phyloP scores from a whole-genome alignment of 176 grass and related monocot genomes.

The Bonia amplexicaulis region DNA sequence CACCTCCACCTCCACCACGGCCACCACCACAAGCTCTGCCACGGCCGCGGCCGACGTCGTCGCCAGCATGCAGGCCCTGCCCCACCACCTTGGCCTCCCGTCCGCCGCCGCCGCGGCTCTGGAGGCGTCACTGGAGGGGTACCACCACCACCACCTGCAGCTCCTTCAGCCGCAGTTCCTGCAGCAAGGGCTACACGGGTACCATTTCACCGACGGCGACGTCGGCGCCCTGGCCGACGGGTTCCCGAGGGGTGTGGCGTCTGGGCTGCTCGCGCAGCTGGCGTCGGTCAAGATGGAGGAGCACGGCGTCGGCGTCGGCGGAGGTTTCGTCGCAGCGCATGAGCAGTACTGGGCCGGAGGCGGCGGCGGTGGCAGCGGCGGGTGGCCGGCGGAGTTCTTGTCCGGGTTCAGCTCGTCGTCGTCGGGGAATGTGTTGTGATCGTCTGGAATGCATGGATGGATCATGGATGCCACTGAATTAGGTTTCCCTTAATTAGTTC shows the following conservation, averaged over 20 bases:
- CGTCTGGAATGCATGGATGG: not conserved
- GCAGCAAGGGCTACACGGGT: slow-evolving; percentile 39
- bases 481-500: slow-evolving; percentile 22
- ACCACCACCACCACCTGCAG: slow-evolving; percentile 40
- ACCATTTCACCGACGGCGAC: slow-evolving; percentile 49
- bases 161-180: slow-evolving; percentile 39
- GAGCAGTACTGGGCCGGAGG: slow-evolving; percentile 64
- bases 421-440: slow-evolving; percentile 75
- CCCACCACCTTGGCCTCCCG: slow-evolving; percentile 54
- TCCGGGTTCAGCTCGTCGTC: slow-evolving; percentile 78
- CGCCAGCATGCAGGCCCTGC: slow-evolving; percentile 36
- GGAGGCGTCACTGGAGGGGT: slow-evolving; percentile 67
- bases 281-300: slow-evolving; percentile 98
- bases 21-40: slow-evolving; percentile 35
- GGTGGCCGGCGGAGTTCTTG: slow-evolving; percentile 70
- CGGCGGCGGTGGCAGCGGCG: slow-evolving; percentile 18
- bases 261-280: slow-evolving; percentile 75
- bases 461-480: not conserved
- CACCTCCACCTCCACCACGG: slow-evolving; percentile 46
- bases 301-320: not conserved
- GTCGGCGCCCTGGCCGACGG: slow-evolving; percentile 25
- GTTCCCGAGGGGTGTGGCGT: slow-evolving; percentile 55
- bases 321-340: slow-evolving; percentile 32
- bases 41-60: slow-evolving; percentile 39
- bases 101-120: slow-evolving; percentile 33